Percentiles rank a stretch among this genome's conserved stretches.
phyloP scores from a whole-genome alignment of 495 filamentous ascomycete genomes.

The Aspergillus funiculosus region DNA sequence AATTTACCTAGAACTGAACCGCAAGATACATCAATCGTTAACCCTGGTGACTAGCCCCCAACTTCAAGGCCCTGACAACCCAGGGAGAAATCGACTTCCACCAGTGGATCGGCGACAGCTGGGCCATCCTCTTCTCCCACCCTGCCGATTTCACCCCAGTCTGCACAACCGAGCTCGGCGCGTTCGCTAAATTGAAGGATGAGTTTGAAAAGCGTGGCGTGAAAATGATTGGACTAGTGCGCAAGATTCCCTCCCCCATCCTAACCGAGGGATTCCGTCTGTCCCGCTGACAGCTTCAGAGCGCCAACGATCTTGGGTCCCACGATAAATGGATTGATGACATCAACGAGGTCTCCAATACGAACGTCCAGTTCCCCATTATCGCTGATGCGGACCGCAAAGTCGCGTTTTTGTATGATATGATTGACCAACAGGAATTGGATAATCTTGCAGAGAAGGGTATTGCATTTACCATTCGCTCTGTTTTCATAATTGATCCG shows the following conservation, averaged over 20 bases:
- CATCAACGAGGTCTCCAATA: constrained; percentile 56
- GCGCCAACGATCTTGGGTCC: constrained; percentile 53
- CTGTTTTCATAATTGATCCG: constrained; percentile 66
- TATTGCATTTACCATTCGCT: constrained; percentile 61
- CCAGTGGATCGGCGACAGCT: constrained; percentile 52
- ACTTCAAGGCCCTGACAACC: constrained; percentile 61
- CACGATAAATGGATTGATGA: constrained; percentile 60
- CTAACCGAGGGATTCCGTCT: background rate
- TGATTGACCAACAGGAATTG: constrained; percentile 55
- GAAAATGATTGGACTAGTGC: constrained; percentile 60
- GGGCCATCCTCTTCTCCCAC: constrained; percentile 64
- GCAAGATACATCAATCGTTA: background rate
- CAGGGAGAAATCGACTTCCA: constrained; percentile 64
- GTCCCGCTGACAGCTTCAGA: constrained; percentile 23
- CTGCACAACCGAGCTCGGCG: constrained; percentile 65
- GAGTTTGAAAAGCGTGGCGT: constrained; percentile 59
- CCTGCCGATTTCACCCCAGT: constrained; percentile 67
- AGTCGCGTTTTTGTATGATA: constrained; percentile 61
- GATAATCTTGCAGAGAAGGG: constrained; percentile 53
- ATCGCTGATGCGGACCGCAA: constrained; percentile 63
- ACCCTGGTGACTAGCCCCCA: constrained; percentile 40
- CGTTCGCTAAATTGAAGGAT: constrained; percentile 56
- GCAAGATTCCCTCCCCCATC: background rate
- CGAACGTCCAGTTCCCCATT: constrained; percentile 58
- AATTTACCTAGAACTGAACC: background rate